A percentile compares a stretch with the other conserved stretches of the same genome.
Conservation (phyloP, 164 flowering plant genomes). For the Kalanchoe fedtschenkoi region DNA sequence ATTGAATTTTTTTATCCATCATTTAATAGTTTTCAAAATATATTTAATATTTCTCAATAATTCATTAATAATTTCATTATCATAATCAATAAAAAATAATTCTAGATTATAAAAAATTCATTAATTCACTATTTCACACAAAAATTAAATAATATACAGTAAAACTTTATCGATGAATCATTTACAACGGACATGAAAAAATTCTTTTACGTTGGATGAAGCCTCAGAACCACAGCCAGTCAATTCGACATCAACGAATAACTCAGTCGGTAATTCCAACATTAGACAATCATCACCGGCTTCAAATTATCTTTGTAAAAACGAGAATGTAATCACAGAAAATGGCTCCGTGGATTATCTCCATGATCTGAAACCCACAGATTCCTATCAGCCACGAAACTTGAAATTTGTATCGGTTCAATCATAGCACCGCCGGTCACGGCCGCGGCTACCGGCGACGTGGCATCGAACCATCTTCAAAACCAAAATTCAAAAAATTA, state of each 20-base stretch:
- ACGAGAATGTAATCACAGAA: slow-evolving; percentile 40
- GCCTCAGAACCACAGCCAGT: slow-evolving; percentile 46
- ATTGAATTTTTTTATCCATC: too few species aligned
- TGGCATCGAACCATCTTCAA: slow-evolving; percentile 32
- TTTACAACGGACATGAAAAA: too few species aligned
- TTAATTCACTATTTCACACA: too few species aligned
- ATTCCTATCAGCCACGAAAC: slow-evolving; percentile 57
- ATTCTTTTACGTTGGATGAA: slow-evolving; percentile 9
- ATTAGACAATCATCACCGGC: slow-evolving; percentile 34
- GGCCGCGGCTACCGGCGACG: slow-evolving; percentile 46
- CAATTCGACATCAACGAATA: slow-evolving; percentile 25
- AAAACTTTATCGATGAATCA: too few species aligned
- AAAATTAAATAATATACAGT: too few species aligned
- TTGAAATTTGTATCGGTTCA: slow-evolving; percentile 25
- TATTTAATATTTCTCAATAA: too few species aligned
- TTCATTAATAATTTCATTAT: too few species aligned
- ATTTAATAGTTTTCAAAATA: too few species aligned
- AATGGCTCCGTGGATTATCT: slow-evolving; percentile 43
- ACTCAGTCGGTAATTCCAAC: slow-evolving; percentile 64
- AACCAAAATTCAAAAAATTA: background rate
- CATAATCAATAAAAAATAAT: too few species aligned
- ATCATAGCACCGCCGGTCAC: slow-evolving; percentile 55
- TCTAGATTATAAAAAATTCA: too few species aligned
- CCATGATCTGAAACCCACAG: slow-evolving; percentile 25
- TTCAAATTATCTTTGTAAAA: background rate